These are phyloP conservation scores for Eucalyptus tenuipes DNA, from an alignment of 345 rosid species.

Conservation along the genomic window DNA sequence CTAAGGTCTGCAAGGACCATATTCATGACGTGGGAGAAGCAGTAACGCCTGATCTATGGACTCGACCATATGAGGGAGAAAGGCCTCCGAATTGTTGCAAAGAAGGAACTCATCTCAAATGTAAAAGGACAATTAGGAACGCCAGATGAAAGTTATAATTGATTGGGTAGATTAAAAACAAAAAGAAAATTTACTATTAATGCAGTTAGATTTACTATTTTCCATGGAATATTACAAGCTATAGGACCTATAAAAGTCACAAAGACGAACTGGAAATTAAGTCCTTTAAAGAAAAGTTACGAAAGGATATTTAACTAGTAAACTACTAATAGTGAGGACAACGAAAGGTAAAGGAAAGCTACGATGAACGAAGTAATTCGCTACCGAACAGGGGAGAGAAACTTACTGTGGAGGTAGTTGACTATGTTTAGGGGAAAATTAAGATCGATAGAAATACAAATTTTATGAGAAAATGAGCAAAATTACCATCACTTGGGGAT, in stretches of 20 bases:
- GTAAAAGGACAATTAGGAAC: too few species aligned
- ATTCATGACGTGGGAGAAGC: neutral
- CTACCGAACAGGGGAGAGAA: neutral
- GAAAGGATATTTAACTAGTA: too few species aligned
- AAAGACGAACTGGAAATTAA: too few species aligned
- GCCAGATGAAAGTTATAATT: too few species aligned
- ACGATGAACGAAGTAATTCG: neutral
- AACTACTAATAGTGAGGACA: neutral
- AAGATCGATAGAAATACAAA: neutral
- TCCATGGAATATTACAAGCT: neutral
- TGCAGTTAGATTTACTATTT: neutral
- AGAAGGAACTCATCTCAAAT: too few species aligned
- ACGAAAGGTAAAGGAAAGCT: neutral
- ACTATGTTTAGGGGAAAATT: neutral
- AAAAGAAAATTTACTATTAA: too few species aligned
- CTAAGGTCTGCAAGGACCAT: neutral
- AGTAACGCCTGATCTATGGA: neutral
- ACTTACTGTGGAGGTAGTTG: neutral
- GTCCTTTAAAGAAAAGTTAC: neutral
- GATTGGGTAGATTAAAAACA: too few species aligned
- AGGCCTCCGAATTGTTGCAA: neutral
- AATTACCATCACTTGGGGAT: neutral
- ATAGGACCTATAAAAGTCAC: neutral
- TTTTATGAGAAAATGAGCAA: neutral
- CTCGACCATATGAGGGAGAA: neutral